These are phyloP conservation scores for Colletotrichum tamarilloi DNA, from an alignment of 2,329 filamentous ascomycete species.

Conservation along the genomic window DNA sequence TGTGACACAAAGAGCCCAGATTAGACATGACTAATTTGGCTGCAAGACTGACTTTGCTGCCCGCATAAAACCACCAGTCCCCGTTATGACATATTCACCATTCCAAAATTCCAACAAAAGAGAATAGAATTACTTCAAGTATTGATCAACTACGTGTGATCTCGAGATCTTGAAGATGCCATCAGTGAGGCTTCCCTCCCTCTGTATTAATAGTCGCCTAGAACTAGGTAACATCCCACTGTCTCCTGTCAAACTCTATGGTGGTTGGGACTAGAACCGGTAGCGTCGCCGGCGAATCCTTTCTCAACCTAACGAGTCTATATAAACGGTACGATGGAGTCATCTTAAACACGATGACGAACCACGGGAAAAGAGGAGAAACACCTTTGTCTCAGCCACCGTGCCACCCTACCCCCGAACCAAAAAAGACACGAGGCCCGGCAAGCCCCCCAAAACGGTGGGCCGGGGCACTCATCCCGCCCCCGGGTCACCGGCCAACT, in stretches of 20 bases:
- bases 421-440: neutral
- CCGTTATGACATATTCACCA: slow-evolving; percentile 2
- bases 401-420: neutral
- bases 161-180: neutral
- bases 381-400: neutral
- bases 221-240: neutral
- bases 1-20: neutral
- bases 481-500: neutral
- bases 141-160: neutral
- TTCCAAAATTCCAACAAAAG: slow-evolving; percentile 1
- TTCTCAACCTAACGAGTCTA: neutral
- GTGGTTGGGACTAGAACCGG: neutral
- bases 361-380: neutral
- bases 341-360: neutral
- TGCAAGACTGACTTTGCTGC: neutral
- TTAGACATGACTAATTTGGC: slow-evolving; percentile 3
- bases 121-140: neutral
- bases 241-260: neutral
- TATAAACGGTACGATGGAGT: neutral
- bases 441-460: neutral
- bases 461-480: neutral
- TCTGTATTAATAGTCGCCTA: neutral
- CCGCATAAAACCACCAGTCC: neutral
- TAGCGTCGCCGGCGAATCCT: neutral
- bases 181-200: neutral